Evolutionary conservation across 1,284 basidiomycete species (phyloP).

Genomic region (Pterulicium gracile): DNA sequence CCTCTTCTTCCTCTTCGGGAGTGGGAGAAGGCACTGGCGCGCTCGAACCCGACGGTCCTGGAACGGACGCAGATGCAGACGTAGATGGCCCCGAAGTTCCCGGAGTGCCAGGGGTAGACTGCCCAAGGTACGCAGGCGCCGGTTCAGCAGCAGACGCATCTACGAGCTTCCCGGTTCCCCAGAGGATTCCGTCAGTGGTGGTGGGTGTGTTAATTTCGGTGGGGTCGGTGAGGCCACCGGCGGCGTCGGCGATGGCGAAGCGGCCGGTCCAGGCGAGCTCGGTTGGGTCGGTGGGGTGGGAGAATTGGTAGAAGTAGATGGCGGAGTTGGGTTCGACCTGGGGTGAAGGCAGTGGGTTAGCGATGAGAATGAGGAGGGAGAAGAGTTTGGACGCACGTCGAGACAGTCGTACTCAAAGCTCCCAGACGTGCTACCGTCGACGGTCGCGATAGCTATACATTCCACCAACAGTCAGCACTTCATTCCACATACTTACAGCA

Average conservation of each 20-base stretch:
- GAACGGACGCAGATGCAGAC: background rate
- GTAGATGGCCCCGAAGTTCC: too few relatives aligned
- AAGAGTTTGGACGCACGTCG: slow-evolving; percentile 25
- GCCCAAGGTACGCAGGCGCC: background rate
- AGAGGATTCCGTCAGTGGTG: slow-evolving; percentile 35
- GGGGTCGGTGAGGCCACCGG: slow-evolving; percentile 39
- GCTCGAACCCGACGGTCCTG: background rate
- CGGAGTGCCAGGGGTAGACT: too few relatives aligned
- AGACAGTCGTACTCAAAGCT: slow-evolving; percentile 59
- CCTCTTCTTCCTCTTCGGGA: too few relatives aligned
- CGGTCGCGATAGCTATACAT: slow-evolving; percentile 40
- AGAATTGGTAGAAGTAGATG: slow-evolving; percentile 78
- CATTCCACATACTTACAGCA: background rate
- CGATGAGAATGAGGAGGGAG: background rate
- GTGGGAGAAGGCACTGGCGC: background rate
- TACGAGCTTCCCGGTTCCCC: slow-evolving; percentile 59
- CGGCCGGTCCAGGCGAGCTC: slow-evolving; percentile 67
- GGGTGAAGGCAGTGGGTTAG: background rate
- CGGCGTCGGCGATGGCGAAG: slow-evolving; percentile 60
- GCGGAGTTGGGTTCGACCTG: slow-evolving; percentile 60
- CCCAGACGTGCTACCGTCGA: slow-evolving; percentile 47
- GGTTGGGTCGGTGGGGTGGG: slow-evolving; percentile 23
- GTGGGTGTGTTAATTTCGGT: slow-evolving; percentile 40
- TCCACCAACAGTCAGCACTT: background rate
- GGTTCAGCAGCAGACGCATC: slow-evolving; percentile 24